Evolutionary conservation across 2,329 filamentous ascomycete species (phyloP).

Genomic region (Hawksworthiomyces lignivorus): DNA sequence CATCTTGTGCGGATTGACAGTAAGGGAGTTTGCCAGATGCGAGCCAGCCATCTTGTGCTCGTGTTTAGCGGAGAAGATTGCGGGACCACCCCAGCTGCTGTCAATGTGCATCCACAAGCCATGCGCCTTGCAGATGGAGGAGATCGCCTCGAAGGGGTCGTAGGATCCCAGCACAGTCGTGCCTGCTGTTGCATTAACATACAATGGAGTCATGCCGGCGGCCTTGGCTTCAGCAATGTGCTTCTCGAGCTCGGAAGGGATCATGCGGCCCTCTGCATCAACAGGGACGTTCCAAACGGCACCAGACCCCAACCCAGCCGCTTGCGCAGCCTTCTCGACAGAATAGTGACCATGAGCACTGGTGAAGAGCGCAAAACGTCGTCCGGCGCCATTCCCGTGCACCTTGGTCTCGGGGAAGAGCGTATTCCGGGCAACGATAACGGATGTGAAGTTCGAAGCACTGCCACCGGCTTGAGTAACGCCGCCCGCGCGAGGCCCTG

Average conservation of each 20-base stretch:
- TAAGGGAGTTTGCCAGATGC: conserved; percentile 70
- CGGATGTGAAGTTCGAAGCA: conserved; percentile 75
- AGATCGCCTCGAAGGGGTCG: conserved; percentile 68
- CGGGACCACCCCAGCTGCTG: conserved; percentile 81
- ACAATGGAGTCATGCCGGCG: conserved; percentile 75
- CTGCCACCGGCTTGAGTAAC: conserved; percentile 76
- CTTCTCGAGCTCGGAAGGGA: conserved; percentile 54
- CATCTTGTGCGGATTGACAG: conserved; percentile 97
- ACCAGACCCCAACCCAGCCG: conserved; percentile 71
- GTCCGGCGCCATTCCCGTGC: conserved; percentile 52
- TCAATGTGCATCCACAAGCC: conserved; percentile 90
- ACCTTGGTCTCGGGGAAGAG: conserved; percentile 73
- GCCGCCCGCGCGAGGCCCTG: conserved; percentile 61
- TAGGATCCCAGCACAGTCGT: conserved; percentile 89
- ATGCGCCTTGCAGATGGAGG: conserved; percentile 60
- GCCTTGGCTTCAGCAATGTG: conserved; percentile 53
- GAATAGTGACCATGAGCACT: conserved; percentile 88
- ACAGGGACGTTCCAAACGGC: conserved; percentile 70
- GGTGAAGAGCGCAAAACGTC: conserved; percentile 77
- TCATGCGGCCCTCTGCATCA: conserved; percentile 65
- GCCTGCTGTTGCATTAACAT: conserved; percentile 91
- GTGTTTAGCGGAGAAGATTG: conserved; percentile 65
- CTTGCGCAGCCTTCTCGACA: conserved; percentile 88
- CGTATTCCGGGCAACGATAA: conserved; percentile 81
- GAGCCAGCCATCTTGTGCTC: conserved; percentile 59